Evolutionary conservation across 148 eudicot species (phyloP).

Genomic region (Fagopyrum homotropicum): DNA sequence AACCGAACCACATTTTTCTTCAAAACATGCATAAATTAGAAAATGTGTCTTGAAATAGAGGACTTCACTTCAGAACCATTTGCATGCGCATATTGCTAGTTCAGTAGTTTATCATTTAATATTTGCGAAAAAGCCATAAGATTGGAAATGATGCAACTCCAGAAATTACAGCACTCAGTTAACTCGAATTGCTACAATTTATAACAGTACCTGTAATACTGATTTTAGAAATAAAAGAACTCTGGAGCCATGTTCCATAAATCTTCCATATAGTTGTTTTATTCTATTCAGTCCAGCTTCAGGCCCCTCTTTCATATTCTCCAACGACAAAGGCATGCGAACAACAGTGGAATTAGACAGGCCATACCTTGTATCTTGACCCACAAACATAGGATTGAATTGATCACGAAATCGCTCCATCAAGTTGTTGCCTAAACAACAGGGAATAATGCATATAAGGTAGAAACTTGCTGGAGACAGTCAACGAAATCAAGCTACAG

Average conservation of each 20-base stretch:
- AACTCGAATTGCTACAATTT: background rate
- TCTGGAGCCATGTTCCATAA: slow-evolving; percentile 72
- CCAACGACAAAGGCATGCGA: slow-evolving; percentile 88
- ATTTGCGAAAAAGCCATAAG: background rate
- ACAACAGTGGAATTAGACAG: slow-evolving; percentile 50
- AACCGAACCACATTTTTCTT: background rate
- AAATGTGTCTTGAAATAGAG: background rate
- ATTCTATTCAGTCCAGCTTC: slow-evolving; percentile 50
- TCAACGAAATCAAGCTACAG: slow-evolving; percentile 8
- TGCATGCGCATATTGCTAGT: background rate
- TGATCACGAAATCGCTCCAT: slow-evolving; percentile 82
- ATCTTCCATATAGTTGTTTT: slow-evolving; percentile 47
- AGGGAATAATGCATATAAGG: background rate
- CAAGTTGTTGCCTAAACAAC: slow-evolving; percentile 62
- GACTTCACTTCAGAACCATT: background rate
- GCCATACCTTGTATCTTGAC: slow-evolving; percentile 58
- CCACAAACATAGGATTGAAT: slow-evolving; percentile 71
- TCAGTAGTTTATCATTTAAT: slow-evolving; percentile 2
- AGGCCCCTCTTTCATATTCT: slow-evolving; percentile 47
- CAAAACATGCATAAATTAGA: background rate
- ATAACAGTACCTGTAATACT: slow-evolving; percentile 59
- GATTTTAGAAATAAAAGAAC: slow-evolving; percentile 68
- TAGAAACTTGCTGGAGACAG: background rate
- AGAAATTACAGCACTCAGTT: background rate
- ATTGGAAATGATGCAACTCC: background rate